Base-by-base conservation (phyloP, 441 rosid species). In the Erodium trifolium region DNA sequence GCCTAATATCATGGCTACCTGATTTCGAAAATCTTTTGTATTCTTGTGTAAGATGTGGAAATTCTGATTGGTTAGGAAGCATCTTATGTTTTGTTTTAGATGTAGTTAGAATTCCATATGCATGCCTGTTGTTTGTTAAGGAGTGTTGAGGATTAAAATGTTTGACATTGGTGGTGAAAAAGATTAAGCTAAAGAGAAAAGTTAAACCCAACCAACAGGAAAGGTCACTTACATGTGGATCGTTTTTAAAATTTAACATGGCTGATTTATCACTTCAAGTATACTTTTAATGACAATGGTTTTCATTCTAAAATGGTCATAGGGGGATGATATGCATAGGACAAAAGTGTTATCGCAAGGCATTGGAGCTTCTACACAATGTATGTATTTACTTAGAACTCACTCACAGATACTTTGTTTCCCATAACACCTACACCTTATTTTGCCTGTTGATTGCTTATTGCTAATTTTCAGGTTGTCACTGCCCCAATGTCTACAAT, bases 241-340 rank as follows among this genome's bases (percentile, higher is more conserved):
- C 12, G 12, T 8, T 41, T 41, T 41, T 41, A 41, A 1, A 41
- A 41, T 41, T 41, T 8, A 7, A 41, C 47, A 41, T 55, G 62
- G 19, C 18, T 55, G 23, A 55, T 55, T 55, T 55, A 14, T 55
- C 62, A 55, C 62, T 55, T 55, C 34, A 3, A 1, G 34, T 55
- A 23, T 55, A 14, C 17, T 53, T 53, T 72, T 23, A 47, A 35
- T 79, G 63, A 79, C 69, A 2, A 17, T 59, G 64, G 47, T 75
- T 80, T 34, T 17, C 68, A 18, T 69, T 70, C 68, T 55, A 70
- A 66, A 72, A 31, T 74, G 41, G 18, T 77, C 75, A 66, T 79
- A 94, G 99, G 78, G 99, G 99, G 71, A 94, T 92, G 94, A 82
- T 90, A 74, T 88, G 95, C 84, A 84, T 90, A 57, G 99, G 99